Evolutionary conservation across 2,329 filamentous ascomycete genomes (phyloP).

Genomic region (Fusarium dimerum): DNA sequence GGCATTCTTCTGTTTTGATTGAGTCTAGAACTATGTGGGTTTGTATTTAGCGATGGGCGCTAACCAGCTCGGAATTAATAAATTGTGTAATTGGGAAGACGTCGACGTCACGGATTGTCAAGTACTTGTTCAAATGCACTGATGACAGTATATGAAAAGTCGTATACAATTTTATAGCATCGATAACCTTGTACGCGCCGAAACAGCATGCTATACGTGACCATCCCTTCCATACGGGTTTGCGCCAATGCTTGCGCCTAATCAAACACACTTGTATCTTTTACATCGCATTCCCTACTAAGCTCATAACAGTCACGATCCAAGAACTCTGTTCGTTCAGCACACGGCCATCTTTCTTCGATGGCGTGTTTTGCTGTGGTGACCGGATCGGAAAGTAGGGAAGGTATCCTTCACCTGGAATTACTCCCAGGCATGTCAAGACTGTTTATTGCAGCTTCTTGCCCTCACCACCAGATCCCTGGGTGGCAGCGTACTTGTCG

Average conservation of each 20-base stretch:
- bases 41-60: too few relatives aligned
- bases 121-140: neutral
- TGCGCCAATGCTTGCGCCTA: conserved; percentile 15
- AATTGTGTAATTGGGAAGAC: too few relatives aligned
- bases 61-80: too few relatives aligned
- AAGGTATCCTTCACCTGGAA: neutral
- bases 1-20: too few relatives aligned
- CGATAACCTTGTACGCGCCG: conserved; percentile 11
- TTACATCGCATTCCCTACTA: neutral
- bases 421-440: neutral
- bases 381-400: neutral
- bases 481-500: conserved; percentile 72
- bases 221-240: neutral
- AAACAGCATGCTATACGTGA: conserved; percentile 8
- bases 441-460: conserved; percentile 58
- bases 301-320: neutral
- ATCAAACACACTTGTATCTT: neutral
- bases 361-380: too few relatives aligned
- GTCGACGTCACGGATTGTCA: too few relatives aligned
- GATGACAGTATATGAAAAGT: conserved; percentile 7
- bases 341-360: too few relatives aligned
- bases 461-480: conserved; percentile 45
- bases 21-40: too few relatives aligned
- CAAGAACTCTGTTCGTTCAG: too few relatives aligned
- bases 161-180: conserved; percentile 20